Evolutionary conservation across 495 filamentous ascomycete species (phyloP).

Genomic region (Monascus purpureus): DNA sequence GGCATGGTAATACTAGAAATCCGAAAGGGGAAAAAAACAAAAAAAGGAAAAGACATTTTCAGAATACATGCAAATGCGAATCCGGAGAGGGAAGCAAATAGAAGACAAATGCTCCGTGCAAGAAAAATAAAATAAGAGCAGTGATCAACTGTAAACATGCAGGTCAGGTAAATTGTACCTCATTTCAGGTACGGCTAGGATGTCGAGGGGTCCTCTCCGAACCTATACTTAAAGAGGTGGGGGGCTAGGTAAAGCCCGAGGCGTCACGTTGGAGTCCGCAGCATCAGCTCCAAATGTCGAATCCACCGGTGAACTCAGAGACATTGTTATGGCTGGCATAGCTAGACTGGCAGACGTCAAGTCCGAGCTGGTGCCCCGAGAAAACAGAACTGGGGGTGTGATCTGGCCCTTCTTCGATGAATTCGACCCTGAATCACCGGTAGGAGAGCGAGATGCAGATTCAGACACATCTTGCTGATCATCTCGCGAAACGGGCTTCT

Average conservation of each 20-base stretch:
- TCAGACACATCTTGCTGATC: too few relatives aligned
- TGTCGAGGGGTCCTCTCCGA: constrained; percentile 57
- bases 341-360: constrained; percentile 10
- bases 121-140: not conserved
- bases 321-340: constrained; percentile 5
- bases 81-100: not conserved
- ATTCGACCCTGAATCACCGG: constrained; percentile 1
- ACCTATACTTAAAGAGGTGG: constrained; percentile 17
- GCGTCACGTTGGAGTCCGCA: constrained; percentile 26
- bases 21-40: not conserved
- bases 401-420: constrained; percentile 14
- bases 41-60: not conserved
- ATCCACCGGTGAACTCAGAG: not conserved
- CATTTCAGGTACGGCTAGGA: constrained; percentile 46
- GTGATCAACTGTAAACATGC: not conserved
- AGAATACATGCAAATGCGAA: not conserved
- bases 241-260: constrained; percentile 22
- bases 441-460: constrained; percentile 3
- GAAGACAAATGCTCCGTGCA: not conserved
- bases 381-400: constrained; percentile 19
- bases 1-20: not conserved
- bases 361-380: not conserved
- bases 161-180: constrained; percentile 50
- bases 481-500: too few relatives aligned
- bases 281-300: constrained; percentile 9